phyloP scores from a whole-genome alignment of 2,329 filamentous ascomycete genomes.

The Calonectria fujianensis region DNA sequence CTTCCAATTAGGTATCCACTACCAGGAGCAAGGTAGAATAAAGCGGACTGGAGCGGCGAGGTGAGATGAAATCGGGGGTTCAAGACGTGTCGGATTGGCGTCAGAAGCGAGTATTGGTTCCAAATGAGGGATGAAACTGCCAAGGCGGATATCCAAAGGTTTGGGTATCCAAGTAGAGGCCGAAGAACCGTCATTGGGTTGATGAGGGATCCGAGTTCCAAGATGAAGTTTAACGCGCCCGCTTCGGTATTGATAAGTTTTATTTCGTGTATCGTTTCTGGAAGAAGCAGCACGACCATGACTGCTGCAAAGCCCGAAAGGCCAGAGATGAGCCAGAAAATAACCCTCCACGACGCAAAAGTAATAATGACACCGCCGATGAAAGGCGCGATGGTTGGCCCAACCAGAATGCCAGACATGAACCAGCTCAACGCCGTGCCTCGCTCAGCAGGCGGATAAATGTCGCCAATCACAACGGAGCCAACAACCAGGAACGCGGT shows the following conservation, averaged over 20 bases:
- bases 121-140: slow-evolving; percentile 78
- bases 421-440: slow-evolving; percentile 82
- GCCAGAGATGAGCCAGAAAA: slow-evolving; percentile 82
- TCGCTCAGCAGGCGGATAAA: slow-evolving; percentile 76
- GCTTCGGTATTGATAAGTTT: slow-evolving; percentile 31
- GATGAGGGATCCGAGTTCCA: slow-evolving; percentile 11
- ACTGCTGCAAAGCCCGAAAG: slow-evolving; percentile 74
- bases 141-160: slow-evolving; percentile 75
- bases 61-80: slow-evolving; percentile 81
- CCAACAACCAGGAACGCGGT: slow-evolving; percentile 82
- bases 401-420: slow-evolving; percentile 78
- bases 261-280: slow-evolving; percentile 77
- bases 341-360: slow-evolving; percentile 78
- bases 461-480: slow-evolving; percentile 75
- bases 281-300: slow-evolving; percentile 76
- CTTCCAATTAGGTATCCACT: slow-evolving; percentile 80
- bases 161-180: slow-evolving; percentile 70
- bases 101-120: slow-evolving; percentile 83
- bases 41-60: slow-evolving; percentile 77
- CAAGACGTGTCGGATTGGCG: slow-evolving; percentile 81
- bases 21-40: slow-evolving; percentile 83
- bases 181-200: slow-evolving; percentile 34
- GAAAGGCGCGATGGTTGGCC: slow-evolving; percentile 78
- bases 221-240: slow-evolving; percentile 1
- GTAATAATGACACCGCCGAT: slow-evolving; percentile 83